Base-by-base conservation (phyloP, 164 flowering plant genomes). In the Chloranthus sessilifolius region DNA sequence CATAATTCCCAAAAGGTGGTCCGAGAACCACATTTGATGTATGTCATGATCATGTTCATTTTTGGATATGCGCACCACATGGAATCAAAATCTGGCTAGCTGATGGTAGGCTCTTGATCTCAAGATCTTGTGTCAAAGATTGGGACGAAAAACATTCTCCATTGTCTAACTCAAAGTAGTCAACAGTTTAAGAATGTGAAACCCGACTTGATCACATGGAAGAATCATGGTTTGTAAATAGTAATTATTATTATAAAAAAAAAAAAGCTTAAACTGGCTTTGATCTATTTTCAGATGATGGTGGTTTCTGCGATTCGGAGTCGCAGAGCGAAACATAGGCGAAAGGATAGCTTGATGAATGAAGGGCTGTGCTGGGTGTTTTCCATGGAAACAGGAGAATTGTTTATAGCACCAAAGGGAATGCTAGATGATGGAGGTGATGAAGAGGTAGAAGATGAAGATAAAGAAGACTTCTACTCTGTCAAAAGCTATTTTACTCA, bases 221-320 rank as follows among this genome's bases (percentile, higher is more conserved):
- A n/a, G n/a, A n/a, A n/a, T n/a, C n/a, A n/a, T n/a, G n/a, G n/a
- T n/a, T n/a, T n/a, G n/a, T n/a, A n/a, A n/a, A n/a, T n/a, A n/a
- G n/a, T n/a, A n/a, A n/a, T n/a, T n/a, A 51, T 23, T 30, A 7
- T 3, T n/a, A 8, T 3, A 17, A 43, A 22, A 8, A 23, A 21
- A 21, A 23, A 16, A 15, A 1, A 1, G 22, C 2, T 38, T 35
- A 15, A 9, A 8, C n/a, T 24, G 37, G 38, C 7, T 28, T 21
- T 17, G 14, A 3, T 34, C 1, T 1, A 4, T 15, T 3, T 22
- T n/a, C 27, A 4, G 16, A 74, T 82, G 92, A 74, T 55, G 34
- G 60, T 85, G 20, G 76, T 83, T 38, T 72, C 73, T 31, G 78
- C 65, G 2, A 67, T 85, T n/a, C 60, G 72, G 44, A 78, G 78